Conservation (phyloP, 148 eudicot genomes). For the Spergularia marina region DNA sequence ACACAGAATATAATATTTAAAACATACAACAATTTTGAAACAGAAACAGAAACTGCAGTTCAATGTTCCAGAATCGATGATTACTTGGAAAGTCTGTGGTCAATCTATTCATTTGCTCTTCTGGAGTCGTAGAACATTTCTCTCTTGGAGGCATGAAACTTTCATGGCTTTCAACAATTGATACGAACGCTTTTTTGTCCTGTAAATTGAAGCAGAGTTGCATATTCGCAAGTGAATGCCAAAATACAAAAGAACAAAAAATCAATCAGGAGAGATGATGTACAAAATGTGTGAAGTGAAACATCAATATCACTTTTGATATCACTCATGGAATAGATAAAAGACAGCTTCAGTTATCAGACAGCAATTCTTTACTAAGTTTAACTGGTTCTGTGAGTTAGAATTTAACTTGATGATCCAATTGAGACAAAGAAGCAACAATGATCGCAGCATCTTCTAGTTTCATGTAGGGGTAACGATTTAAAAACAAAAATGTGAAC, state of each 20-base stretch:
- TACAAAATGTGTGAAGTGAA: not conserved
- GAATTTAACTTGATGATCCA: not conserved
- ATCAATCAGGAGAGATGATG: not conserved
- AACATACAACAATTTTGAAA: not conserved
- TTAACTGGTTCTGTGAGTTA: not conserved
- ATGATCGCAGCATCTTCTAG: not conserved
- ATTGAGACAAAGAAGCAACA: not conserved
- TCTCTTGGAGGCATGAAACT: conserved; percentile 8
- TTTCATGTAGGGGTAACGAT: not conserved
- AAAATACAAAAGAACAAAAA: not conserved
- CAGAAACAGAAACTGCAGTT: conserved; percentile 12
- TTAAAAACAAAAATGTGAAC: conserved; percentile 16
- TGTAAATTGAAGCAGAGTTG: conserved; percentile 23
- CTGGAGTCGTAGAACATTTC: conserved; percentile 19
- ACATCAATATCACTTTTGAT: not conserved
- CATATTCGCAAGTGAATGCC: conserved; percentile 14
- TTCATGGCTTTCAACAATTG: conserved; percentile 29
- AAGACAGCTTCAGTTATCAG: not conserved
- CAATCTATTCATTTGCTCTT: conserved; percentile 38
- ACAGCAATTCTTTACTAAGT: not conserved
- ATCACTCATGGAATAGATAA: not conserved
- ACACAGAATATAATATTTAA: not conserved
- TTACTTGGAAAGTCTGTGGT: conserved; percentile 9
- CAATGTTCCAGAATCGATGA: conserved; percentile 9
- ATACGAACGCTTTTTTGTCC: conserved; percentile 40